Base-by-base conservation (phyloP, 768 basidiomycete genomes). In the Pulveroboletus sp. region DNA sequence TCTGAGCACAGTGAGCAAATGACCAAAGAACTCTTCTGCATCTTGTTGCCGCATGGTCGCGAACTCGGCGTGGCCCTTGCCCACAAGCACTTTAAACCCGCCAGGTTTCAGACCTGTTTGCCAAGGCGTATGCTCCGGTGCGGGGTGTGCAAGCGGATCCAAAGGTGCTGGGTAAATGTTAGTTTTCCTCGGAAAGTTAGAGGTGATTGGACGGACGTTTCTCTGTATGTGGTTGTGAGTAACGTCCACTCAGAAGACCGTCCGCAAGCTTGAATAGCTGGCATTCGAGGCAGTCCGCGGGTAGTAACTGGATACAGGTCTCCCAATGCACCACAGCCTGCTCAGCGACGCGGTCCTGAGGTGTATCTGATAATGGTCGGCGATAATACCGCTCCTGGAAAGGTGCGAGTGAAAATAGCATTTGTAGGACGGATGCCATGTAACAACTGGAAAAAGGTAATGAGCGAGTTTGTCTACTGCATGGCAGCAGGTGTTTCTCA, bases 21-120 rank as follows among this genome's bases (percentile, higher is more conserved):
- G 82, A 31, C 81, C 77, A 45, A 99, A 77, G 71, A 97, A 98
- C 69, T 98, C 95, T 61, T 95, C 93, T 6, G 94, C 84, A 60
- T 99, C 97, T 63, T 98, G 97, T 67, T 99, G 95, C 44, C 81
- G 78, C 94, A 97, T 98, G 40, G 94, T 98, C 29, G 88, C 75
- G 60, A 98, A 98, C 69, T 97, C 97, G 27, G 80, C 80, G 60
- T 98, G 97, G 1, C 91, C 93, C 56, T 87, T 90, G 3, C 95
- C 95, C 31, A 98, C 81, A 10, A 98, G 78, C 5, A 83, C 72
- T 68, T 97, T 98, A 75, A 98, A 92, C 53, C 81, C 81, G 1
- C 75, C 74, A 0, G 95, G 97, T 36, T 80, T 79, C 35, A 99
- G 66, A 1, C 97, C 97, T 20, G 79, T 81, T 62, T 98, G 95